Evolutionary conservation across 2,329 filamentous ascomycete genomes (phyloP), one percentile per base, ranked within the genome.

Genomic region (Cladosporium velox): DNA sequence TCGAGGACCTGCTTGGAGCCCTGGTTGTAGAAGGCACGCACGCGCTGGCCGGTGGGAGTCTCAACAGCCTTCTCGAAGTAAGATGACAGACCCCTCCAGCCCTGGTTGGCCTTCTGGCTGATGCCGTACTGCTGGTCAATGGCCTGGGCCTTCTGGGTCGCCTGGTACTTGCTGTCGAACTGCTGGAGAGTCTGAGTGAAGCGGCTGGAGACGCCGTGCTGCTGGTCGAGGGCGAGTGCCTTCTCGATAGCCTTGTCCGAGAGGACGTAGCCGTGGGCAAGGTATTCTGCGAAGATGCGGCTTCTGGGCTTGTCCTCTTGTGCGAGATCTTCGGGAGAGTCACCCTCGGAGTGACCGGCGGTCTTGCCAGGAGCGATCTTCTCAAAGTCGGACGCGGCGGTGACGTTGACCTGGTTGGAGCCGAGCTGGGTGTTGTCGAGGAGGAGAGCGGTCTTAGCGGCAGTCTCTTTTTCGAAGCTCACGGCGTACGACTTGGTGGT

Each of bases 301-400:
- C 91, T 88, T 74, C 93, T 91, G 18, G 95, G 95, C 86, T 99
- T 99, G 84, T 98, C 93, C 81, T 99, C 95, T 78, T 99, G 95
- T 15, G 90, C 88, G 73, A 98, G 89, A 72, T 93, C 87, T 73
- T 92, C 84, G 67, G 89, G 86, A 66, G 81, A 80, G 71, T 85
- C 85, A 76, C 47, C 79, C 67, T 84, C 82, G 67, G 82, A 83
- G 41, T 82, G 79, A 68, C 84, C 83, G 58, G 86, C 81, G 64
- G 83, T 81, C 70, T 90, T 87, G 58, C 86, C 84, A 60, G 86
- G 85, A 62, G 84, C 82, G 61, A 87, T 81, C 66, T 91, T 85
- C 70, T 88, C 89, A 69, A 90, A 84, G 60, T 86, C 86, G 70
- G 88, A 86, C 70, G 88, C 86, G 59, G 93, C 87, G 66, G 87